phyloP scores from a whole-genome alignment of 2,329 filamentous ascomycete genomes.

The Penicillium thymicola region DNA sequence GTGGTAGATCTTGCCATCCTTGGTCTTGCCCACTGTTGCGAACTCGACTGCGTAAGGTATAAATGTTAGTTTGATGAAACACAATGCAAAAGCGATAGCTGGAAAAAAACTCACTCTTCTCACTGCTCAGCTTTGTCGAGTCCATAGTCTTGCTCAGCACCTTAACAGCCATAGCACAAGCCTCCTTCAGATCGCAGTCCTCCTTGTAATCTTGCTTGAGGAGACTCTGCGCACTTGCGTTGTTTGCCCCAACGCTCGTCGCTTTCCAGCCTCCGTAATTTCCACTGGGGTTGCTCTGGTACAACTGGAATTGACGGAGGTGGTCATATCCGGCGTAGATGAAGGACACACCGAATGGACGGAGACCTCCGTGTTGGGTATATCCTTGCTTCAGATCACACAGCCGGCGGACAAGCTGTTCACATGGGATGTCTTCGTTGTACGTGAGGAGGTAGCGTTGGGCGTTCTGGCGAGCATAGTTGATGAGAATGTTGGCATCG shows the following conservation, averaged over 20 bases:
- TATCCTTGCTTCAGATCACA: conserved; percentile 99
- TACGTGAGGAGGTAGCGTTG: conserved; percentile 98
- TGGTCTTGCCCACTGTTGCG: conserved; percentile 93
- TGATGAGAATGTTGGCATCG: conserved; percentile 99
- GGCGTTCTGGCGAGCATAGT: conserved; percentile 95
- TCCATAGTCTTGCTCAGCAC: conserved; percentile 99
- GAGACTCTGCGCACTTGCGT: conserved; percentile 92
- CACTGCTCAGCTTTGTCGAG: conserved; percentile 95
- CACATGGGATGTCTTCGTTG: conserved; percentile 99
- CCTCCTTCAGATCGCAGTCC: conserved; percentile 92
- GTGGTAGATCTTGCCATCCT: conserved; percentile 96
- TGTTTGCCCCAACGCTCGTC: conserved; percentile 95
- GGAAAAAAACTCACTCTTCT: conserved; percentile 74
- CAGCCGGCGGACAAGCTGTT: conserved; percentile 92
- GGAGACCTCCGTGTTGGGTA: conserved; percentile 96
- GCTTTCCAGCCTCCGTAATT: conserved; percentile 99
- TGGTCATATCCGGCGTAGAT: conserved; percentile 99
- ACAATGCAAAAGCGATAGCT: not conserved
- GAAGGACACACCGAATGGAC: conserved; percentile 97
- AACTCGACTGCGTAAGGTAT: conserved; percentile 71
- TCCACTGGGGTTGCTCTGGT: conserved; percentile 96
- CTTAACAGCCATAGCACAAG: conserved; percentile 96
- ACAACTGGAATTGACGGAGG: conserved; percentile 94
- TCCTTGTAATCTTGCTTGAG: conserved; percentile 99
- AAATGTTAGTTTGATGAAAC: conserved; percentile 16